phyloP scores from a whole-genome alignment of 257 asterid species.

The Datura wrightii region DNA sequence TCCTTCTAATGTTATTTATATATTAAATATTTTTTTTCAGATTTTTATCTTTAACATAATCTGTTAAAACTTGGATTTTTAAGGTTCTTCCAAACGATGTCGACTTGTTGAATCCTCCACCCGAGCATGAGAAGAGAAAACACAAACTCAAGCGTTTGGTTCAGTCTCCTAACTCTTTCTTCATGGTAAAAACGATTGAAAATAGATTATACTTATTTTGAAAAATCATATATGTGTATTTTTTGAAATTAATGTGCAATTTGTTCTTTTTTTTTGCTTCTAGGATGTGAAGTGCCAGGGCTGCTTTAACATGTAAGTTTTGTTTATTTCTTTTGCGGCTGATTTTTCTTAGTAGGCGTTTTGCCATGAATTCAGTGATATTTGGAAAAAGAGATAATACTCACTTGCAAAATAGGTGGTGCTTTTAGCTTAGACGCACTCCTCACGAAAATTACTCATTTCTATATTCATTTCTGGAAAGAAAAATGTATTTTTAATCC shows the following conservation, averaged over 20 bases:
- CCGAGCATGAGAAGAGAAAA: slow-evolving; percentile 38
- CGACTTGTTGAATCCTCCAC: slow-evolving; percentile 44
- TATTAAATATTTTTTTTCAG: no score
- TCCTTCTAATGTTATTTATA: no score
- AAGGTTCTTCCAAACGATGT: slow-evolving; percentile 43
- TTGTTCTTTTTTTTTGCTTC: background rate
- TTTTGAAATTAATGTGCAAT: background rate
- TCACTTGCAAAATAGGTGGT: no score
- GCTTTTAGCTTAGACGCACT: no score
- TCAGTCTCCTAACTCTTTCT: slow-evolving; percentile 43
- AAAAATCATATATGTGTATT: no score
- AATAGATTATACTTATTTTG: no score
- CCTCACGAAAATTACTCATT: no score
- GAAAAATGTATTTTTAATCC: no score
- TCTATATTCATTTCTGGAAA: no score
- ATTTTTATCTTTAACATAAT: background rate
- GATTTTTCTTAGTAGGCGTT: background rate
- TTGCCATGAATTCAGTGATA: background rate
- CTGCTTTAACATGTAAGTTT: slow-evolving; percentile 47
- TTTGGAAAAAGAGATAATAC: background rate
- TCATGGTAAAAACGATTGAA: slow-evolving; percentile 33
- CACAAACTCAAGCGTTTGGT: slow-evolving; percentile 48
- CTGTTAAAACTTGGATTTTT: background rate
- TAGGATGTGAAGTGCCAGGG: slow-evolving; percentile 52
- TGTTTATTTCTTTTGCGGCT: background rate